Evolutionary conservation across 2,329 filamentous ascomycete species (phyloP), one percentile per base, ranked within the genome.

Genomic region (Neofusicoccum parvum): DNA sequence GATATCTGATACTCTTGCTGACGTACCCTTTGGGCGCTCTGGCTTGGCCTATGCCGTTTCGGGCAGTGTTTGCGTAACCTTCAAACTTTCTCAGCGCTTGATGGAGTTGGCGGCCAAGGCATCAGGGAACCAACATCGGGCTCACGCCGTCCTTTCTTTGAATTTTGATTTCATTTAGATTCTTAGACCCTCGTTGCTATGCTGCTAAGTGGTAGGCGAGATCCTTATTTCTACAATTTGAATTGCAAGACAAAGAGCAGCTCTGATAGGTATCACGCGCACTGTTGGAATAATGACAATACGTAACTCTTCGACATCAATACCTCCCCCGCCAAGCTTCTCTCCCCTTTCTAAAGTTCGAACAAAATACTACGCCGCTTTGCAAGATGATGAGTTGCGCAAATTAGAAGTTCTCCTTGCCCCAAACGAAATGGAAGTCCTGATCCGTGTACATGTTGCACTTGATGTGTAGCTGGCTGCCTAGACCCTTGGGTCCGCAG

Each of bases 381-480:
- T 60, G 23, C 43, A 37, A 60, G 17, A 27, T 41, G 15, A 32
- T 17, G 56, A 49, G 11, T 48, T 14, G 56, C 27, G 43, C 56
- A 12, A n/a, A 59, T 60, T 86, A 88, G 73, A 89, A 90, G 75
- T 89, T 90, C 79, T 90, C 87, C 75, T 90, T 90, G 72, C 87
- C 87, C 87, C 87, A 90, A 54, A 88, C 86, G 71, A 87, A 90
- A 54, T 84, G 86, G 76, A 89, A 90, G 43, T 86, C 91, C 75
- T 91, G 90, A 74, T 94, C 91, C 66, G 89, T 92, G 80, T 94
- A 94, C 83, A 92, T 92, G 77, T 94, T 95, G 79, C 92, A 95
- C 80, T 91, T 93, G 67, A 92, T 85, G 73, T 95, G 92, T 75
- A 95, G 78, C 67, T 87, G 82, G 74, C 89, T 92, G 59, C 92